Base-by-base conservation (phyloP, 768 basidiomycete species). In the Rhodocollybia butyracea region DNA sequence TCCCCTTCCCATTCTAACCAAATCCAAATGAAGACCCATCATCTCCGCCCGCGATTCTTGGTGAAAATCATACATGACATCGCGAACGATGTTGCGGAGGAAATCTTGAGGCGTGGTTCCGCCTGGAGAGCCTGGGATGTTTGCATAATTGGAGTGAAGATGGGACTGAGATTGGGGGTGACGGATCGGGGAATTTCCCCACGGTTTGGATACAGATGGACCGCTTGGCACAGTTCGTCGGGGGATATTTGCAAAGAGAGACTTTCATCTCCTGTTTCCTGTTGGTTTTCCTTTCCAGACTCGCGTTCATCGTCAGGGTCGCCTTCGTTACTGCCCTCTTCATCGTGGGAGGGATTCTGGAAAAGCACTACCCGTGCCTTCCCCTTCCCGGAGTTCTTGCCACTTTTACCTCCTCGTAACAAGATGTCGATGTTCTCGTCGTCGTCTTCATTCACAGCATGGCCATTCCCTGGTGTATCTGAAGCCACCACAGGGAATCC, bases 11-110 rank as follows among this genome's bases (percentile, higher is more conserved):
- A 57, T 84, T 54, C 80, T 75, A 32, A 91, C 72, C 55, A 90
- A 63, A 63, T 91, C 89, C 57, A 91, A 62, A 68, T 91, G 89
- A 54, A 91, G 70, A 2, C 86, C 87, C 65, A 80, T 78, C 78
- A 90, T 81, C 74, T 89, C 85, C n/a, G 80, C 75, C 62, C 80
- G 78, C 22, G 81, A 84, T 66, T 90, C 87, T 59, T 77, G 74
- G 65, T 84, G 85, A 63, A 82, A 86, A 59, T 91, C 89, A 59
- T 77, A 81, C 82, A 91, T 82, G 56, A 83, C 85, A 53, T 90
- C 88, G 42, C 79, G 77, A 50, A 91, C 79, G 52, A 89, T 81
- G 22, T 76, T 76, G 53, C 82, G 80, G 57, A 91, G 66, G 26
- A 89, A 73, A 38, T 86, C 84, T 46, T 88, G 83, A 15, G 82